Evolutionary conservation across 2,329 filamentous ascomycete species (phyloP).

Genomic region (Ramularia endophylla): DNA sequence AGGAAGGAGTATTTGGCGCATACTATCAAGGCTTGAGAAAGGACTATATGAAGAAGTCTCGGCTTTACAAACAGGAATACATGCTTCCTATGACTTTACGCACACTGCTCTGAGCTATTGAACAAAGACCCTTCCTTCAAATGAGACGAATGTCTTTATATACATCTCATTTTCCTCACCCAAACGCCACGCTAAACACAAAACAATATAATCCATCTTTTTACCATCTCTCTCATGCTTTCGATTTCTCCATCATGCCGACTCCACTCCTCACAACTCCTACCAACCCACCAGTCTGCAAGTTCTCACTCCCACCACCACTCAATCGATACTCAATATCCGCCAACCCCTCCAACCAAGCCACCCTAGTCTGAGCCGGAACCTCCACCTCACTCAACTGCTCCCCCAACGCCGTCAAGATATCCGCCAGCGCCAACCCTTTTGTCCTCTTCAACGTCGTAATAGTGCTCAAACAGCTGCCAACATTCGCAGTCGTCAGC

Average conservation of each 20-base stretch:
- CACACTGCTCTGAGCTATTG: too few species aligned
- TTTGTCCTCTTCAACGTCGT: conserved; percentile 80
- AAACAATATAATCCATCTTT: too few species aligned
- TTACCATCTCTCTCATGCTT: too few species aligned
- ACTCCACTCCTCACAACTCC: conserved; percentile 83
- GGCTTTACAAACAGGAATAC: too few species aligned
- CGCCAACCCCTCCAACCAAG: conserved; percentile 85
- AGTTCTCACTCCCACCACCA: conserved; percentile 75
- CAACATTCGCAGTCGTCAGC: conserved; percentile 78
- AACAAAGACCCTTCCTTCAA: too few species aligned
- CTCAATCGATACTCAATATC: conserved; percentile 90
- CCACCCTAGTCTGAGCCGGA: conserved; percentile 76
- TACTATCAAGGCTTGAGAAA: conserved; percentile 2
- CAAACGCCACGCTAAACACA: too few species aligned
- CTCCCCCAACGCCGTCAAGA: conserved; percentile 79
- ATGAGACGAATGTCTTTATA: too few species aligned
- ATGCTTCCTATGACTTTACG: too few species aligned
- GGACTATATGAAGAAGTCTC: too few species aligned
- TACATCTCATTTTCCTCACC: too few species aligned
- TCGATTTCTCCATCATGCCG: conserved; percentile 55
- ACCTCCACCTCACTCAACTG: conserved; percentile 79
- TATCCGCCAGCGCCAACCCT: conserved; percentile 87
- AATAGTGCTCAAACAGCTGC: conserved; percentile 79
- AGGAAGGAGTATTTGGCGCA: conserved; percentile 67
- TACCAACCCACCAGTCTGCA: conserved; percentile 90